Percentiles rank a stretch among this genome's conserved stretches.
Evolutionary conservation across 2,329 filamentous ascomycete genomes (phyloP).

Genomic region (Cucurbitaria berberidis): DNA sequence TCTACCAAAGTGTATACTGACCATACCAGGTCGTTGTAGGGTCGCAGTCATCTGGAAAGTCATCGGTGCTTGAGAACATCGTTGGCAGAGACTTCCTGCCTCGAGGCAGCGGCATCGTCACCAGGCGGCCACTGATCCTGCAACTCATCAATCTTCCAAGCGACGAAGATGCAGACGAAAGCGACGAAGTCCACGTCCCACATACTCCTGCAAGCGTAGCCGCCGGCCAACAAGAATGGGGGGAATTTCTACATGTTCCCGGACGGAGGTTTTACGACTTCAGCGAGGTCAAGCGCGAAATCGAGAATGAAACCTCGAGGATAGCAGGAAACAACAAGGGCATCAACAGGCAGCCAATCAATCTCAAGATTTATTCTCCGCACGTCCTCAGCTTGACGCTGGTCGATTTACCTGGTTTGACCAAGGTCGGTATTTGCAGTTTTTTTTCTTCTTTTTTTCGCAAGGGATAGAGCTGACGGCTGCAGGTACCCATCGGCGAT

Average conservation of each 20-base stretch:
- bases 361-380: slow-evolving; percentile 97
- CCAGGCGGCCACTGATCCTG: slow-evolving; percentile 88
- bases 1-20: slow-evolving; percentile 16
- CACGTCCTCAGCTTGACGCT: slow-evolving; percentile 95
- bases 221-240: slow-evolving; percentile 75
- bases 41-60: slow-evolving; percentile 98
- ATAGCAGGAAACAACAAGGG: slow-evolving; percentile 98
- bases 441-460: too few species aligned
- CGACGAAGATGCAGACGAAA: slow-evolving; percentile 71
- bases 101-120: slow-evolving; percentile 95
- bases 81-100: slow-evolving; percentile 97
- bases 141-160: slow-evolving; percentile 96
- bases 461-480: slow-evolving; percentile 32
- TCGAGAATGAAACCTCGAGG: slow-evolving; percentile 93
- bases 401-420: slow-evolving; percentile 93
- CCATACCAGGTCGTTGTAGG: slow-evolving; percentile 87
- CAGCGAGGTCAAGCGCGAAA: slow-evolving; percentile 90
- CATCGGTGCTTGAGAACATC: slow-evolving; percentile 97
- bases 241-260: slow-evolving; percentile 94
- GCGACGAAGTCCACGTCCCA: slow-evolving; percentile 70
- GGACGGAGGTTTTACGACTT: slow-evolving; percentile 91
- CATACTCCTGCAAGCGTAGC: slow-evolving; percentile 79
- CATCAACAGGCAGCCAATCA: slow-evolving; percentile 96
- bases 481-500: slow-evolving; percentile 90
- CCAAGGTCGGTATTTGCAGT: slow-evolving; percentile 68